Evolutionary conservation across 768 basidiomycete species (phyloP), one percentile per base, ranked within the genome.

Genomic region (Antrodiella citrinella): DNA sequence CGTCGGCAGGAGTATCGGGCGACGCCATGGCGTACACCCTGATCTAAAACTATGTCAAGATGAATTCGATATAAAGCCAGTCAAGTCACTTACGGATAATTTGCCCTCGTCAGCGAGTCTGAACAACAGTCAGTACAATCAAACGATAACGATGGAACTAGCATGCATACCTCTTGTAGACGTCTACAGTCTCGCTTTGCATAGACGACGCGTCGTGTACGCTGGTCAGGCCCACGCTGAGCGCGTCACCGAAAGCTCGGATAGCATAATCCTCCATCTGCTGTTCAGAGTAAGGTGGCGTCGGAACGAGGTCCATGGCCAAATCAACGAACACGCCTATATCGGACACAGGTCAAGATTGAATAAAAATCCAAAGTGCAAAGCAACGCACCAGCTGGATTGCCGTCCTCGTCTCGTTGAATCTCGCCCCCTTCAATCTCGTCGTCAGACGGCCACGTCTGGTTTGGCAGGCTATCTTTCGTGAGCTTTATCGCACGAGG

Each of bases 271-370:
- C 65, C 54, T 75, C 69, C 57, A 82, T 75, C 47, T 80, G 72
- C 1, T 52, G 52, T 22, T 81, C 72, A 0, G 78, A 76, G 73
- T 81, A 82, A 1, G 72, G 60, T 0, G 91, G 93, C 10, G 70
- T 68, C 1, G 77, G 80, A 15, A 96, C 75, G 26, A 94, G 74
- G 12, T 64, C 59, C 80, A 92, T 91, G 0, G 94, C 95, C 25
- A 90, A 90, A 66, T 98, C 95, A 24, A 95, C 69, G 53, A 93
- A 84, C 18, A 92, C 68, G 4, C 90, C 89, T 71, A 43, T 2
- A 7, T 15, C 9, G 49, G 35, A 38, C 18, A 38, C 35, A 38
- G 18, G 18, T 38, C 18, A 38, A 38, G 10, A 18, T 10, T 38
- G 18, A 38, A 10, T 10, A 10, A 10, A 10, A 10, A 18, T 10